These are phyloP conservation scores for Cucumis melo DNA, from an alignment of 306 rosid species.

Conservation along the genomic window DNA sequence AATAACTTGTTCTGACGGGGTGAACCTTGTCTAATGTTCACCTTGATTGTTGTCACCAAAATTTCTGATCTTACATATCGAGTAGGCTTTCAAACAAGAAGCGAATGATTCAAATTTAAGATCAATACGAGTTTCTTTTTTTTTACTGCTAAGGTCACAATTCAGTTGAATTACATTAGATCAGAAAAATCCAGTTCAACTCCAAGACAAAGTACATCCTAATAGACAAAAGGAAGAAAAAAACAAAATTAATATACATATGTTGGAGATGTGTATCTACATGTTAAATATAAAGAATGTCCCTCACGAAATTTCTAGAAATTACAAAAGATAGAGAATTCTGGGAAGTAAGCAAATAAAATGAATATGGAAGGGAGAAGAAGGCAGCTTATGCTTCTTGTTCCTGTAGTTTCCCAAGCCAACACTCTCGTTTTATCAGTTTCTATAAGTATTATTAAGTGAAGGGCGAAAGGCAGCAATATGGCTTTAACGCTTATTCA, in stretches of 20 bases:
- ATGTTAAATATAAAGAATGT: constrained; percentile 15
- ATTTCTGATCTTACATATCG: neutral
- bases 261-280: constrained; percentile 7
- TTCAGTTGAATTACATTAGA: neutral
- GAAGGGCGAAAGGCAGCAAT: neutral
- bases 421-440: neutral
- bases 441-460: neutral
- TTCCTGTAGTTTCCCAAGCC: neutral
- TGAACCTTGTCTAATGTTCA: neutral
- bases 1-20: neutral
- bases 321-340: neutral
- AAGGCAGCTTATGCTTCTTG: constrained; percentile 22
- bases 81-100: too few species aligned
- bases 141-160: neutral
- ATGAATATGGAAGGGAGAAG: neutral
- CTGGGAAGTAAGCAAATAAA: neutral
- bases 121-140: too few species aligned
- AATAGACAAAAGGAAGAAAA: neutral
- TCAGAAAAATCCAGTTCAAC: neutral
- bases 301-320: neutral
- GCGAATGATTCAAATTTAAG: too few species aligned
- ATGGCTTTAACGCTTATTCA: neutral
- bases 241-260: neutral
- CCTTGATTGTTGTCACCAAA: neutral
- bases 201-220: neutral